These are phyloP conservation scores for Xylaria digitata DNA, from an alignment of 2,329 filamentous ascomycete species.

Conservation along the genomic window DNA sequence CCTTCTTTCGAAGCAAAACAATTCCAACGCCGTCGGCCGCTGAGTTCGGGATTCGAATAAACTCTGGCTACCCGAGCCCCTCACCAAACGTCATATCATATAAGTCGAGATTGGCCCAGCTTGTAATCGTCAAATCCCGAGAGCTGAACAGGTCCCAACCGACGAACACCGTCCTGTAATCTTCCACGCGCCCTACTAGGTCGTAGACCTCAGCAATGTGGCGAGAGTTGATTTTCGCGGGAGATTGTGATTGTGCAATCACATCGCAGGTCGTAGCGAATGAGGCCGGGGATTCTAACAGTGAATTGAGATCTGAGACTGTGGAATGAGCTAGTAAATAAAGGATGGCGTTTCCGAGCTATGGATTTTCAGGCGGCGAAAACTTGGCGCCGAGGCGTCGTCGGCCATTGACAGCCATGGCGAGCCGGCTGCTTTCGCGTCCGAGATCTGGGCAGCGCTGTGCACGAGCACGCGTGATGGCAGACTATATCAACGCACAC, in stretches of 20 bases:
- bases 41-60: conserved; percentile 1
- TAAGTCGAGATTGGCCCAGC: conserved; percentile 20
- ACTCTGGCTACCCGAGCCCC: conserved; percentile 10
- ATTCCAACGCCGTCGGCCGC: conserved; percentile 13
- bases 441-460: background rate
- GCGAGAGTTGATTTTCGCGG: background rate
- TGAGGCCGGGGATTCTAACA: background rate
- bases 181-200: background rate
- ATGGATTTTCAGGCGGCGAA: background rate
- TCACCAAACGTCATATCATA: background rate
- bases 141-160: conserved; percentile 16
- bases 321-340: background rate
- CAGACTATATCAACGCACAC: conserved; percentile 9
- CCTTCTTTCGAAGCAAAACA: conserved; percentile 2
- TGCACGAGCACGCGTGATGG: conserved; percentile 10
- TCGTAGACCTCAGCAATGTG: conserved; percentile 3
- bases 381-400: conserved; percentile 6
- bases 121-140: conserved; percentile 11
- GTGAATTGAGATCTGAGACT: background rate
- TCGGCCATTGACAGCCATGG: conserved; percentile 6
- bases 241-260: conserved; percentile 8
- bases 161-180: conserved; percentile 8
- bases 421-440: conserved; percentile 9
- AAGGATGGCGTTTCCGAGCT: background rate
- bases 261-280: conserved; percentile 1